Conservation (phyloP, 257 asterid species). For the Agastache rugosa region DNA sequence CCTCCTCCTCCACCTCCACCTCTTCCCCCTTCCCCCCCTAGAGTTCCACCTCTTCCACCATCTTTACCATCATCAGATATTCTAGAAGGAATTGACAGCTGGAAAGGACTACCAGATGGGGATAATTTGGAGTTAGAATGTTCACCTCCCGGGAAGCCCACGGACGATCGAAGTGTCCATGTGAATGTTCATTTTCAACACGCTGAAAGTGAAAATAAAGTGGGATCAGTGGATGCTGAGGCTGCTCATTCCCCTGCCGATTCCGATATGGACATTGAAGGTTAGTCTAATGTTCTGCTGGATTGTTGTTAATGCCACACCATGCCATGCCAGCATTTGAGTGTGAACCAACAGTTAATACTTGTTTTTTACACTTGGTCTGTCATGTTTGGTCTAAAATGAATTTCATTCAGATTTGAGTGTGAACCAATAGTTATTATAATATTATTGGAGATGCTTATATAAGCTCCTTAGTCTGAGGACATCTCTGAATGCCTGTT, state of each 20-base stretch:
- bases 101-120: conserved; percentile 31
- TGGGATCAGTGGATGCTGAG: conserved; percentile 48
- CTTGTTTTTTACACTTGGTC: conserved; percentile 26
- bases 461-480: neutral
- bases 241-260: conserved; percentile 52
- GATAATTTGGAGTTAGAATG: conserved; percentile 39
- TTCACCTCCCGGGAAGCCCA: conserved; percentile 44
- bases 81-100: conserved; percentile 34
- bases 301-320: conserved; percentile 28
- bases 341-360: neutral
- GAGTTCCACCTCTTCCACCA: conserved; percentile 63
- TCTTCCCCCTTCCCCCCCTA: conserved; percentile 57
- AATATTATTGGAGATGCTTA: neutral
- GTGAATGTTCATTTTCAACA: conserved; percentile 42
- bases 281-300: conserved; percentile 47
- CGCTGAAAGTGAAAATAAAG: conserved; percentile 44
- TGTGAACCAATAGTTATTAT: neutral
- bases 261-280: conserved; percentile 99
- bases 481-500: neutral
- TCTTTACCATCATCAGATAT: conserved; percentile 52
- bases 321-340: conserved; percentile 13
- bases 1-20: conserved; percentile 55
- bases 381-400: conserved; percentile 13
- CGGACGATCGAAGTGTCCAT: conserved; percentile 38
- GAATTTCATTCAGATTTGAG: neutral